Conservation (phyloP, 805 yeast genomes). For the Kuraishia borneana region DNA sequence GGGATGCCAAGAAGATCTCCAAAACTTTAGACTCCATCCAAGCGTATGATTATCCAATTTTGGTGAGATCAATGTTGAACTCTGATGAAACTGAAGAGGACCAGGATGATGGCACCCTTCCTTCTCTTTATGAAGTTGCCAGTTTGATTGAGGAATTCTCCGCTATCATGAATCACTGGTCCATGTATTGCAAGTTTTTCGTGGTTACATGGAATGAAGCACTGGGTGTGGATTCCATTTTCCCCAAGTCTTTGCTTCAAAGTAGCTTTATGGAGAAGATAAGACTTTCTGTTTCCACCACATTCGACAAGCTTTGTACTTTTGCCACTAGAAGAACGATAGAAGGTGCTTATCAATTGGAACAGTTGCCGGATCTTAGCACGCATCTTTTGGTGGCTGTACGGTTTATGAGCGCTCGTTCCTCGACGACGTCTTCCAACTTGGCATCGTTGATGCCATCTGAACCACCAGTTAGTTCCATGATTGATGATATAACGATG, state of each 20-base stretch:
- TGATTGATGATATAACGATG: slow-evolving; percentile 75
- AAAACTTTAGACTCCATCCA: slow-evolving; percentile 43
- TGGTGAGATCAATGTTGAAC: slow-evolving; percentile 20
- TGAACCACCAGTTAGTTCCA: slow-evolving; percentile 65
- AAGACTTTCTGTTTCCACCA: slow-evolving; percentile 37
- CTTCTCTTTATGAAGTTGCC: slow-evolving; percentile 56
- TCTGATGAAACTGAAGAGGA: slow-evolving; percentile 17
- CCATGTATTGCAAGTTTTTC: slow-evolving; percentile 63
- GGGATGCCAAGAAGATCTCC: slow-evolving; percentile 58
- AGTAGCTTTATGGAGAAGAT: slow-evolving; percentile 50
- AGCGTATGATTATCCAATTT: slow-evolving; percentile 39
- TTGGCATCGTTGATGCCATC: slow-evolving; percentile 27
- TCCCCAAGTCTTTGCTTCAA: slow-evolving; percentile 41
- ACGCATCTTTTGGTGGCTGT: slow-evolving; percentile 19
- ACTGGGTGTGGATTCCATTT: slow-evolving; percentile 14
- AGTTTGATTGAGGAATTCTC: slow-evolving; percentile 60
- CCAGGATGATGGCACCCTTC: slow-evolving; percentile 17
- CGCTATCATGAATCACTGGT: slow-evolving; percentile 77
- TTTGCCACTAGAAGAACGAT: slow-evolving; percentile 69
- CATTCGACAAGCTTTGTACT: slow-evolving; percentile 51
- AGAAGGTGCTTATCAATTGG: slow-evolving; percentile 71
- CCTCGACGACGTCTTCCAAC: slow-evolving; percentile 9
- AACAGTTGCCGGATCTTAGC: slow-evolving; percentile 56
- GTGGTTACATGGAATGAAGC: slow-evolving; percentile 55
- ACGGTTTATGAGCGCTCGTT: slow-evolving; percentile 11